These are phyloP conservation scores for Pleurotus eryngii DNA, from an alignment of 768 basidiomycete species.

Conservation along the genomic window DNA sequence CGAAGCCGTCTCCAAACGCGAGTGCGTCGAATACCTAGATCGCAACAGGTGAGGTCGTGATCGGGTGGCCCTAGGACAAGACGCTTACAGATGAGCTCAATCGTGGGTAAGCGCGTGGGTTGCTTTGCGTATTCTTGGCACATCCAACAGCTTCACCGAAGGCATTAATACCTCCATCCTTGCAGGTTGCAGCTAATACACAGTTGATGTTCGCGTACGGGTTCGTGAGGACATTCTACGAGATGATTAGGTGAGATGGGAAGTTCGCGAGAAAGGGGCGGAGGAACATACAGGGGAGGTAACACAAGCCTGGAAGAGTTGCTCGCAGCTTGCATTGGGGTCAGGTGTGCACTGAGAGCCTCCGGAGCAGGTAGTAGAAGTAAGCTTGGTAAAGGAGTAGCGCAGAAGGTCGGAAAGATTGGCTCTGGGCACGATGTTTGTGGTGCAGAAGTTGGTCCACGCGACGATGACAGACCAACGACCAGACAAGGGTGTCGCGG, in stretches of 20 bases:
- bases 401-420: constrained; percentile 12
- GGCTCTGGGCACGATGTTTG: constrained; percentile 6
- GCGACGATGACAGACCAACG: constrained; percentile 11
- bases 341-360: constrained; percentile 2
- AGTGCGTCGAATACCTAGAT: constrained; percentile 8
- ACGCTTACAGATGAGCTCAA: constrained; percentile 7
- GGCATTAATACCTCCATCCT: constrained; percentile 6
- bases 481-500: not conserved
- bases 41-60: not conserved
- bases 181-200: constrained; percentile 9
- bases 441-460: constrained; percentile 13
- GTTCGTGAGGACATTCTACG: constrained; percentile 9
- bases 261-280: not conserved
- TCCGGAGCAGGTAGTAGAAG: constrained; percentile 7
- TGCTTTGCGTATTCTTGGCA: constrained; percentile 8
- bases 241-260: not conserved
- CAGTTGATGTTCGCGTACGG: constrained; percentile 10
- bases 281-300: not conserved
- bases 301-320: constrained; percentile 10
- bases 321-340: constrained; percentile 10
- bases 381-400: constrained; percentile 9
- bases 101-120: constrained; percentile 10
- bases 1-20: not conserved
- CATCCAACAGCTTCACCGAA: constrained; percentile 12
- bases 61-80: not conserved